Evolutionary conservation across 1,284 basidiomycete species (phyloP), one percentile per base, ranked within the genome.

Genomic region (Rhodotorula sp.): DNA sequence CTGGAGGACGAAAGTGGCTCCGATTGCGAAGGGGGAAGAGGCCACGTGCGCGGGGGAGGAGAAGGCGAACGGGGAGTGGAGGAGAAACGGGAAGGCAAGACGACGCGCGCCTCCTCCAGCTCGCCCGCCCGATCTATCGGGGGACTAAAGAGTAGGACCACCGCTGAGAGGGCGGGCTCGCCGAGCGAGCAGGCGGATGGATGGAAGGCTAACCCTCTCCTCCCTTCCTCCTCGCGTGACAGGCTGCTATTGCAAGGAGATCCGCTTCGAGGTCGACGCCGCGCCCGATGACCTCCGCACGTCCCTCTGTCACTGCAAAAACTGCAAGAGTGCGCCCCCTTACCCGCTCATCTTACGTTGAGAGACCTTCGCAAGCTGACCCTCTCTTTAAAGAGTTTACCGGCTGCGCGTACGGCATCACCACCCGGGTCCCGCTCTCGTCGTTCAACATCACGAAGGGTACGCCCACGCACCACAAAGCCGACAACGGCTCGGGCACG

Each of bases 181-280:
- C 39, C 15, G 39, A 9, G 9, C 39, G 15, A 39, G 39, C 15
- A 39, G 39, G 9, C 9, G 9, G 15, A 15, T 15, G 15, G 39
- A 15, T 39, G 39, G 39, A 39, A 17, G 15, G 44, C 41, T 48
- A 7, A 29, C 59, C 9, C 29, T n/a, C 44, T 46, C 9, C 29
- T 36, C 17, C 15, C 44, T 12, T 48, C 19, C 21, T 27, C 27
- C n/a, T 12, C 44, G n/a, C 22, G 3, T 25, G 7, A 10, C 61
- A 62, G 61, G 61, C 50, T 64, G 54, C 41, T 64, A 48, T 44
- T 48, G 63, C 44, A 9, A n/a, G 46, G 63, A 34, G 27, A 41
- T 57, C 29, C 44, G 63, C 27, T 57, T 57, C 63, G 36, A 32
- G 34, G 34, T 64, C 44, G 32, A 27, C 5, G 27, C 56, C 44